Conservation (phyloP, 805 yeast genomes). For the Grigorovia humatica region DNA sequence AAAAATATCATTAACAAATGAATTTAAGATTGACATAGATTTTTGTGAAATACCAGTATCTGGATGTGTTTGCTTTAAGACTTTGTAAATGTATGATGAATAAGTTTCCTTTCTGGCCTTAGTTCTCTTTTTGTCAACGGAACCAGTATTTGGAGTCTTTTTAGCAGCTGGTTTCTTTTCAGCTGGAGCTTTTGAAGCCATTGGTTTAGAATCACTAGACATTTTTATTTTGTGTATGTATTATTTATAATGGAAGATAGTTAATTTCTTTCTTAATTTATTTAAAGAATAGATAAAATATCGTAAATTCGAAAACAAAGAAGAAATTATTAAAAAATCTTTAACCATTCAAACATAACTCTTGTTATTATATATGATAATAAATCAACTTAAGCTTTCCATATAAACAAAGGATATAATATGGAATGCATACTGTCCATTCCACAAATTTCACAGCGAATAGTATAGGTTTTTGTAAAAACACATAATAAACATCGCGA, state of each 20-base stretch:
- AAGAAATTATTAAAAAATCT: background rate
- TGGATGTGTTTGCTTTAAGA: slow-evolving; percentile 97
- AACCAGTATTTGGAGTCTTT: slow-evolving; percentile 74
- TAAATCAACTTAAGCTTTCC: background rate
- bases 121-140: slow-evolving; percentile 80
- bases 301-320: background rate
- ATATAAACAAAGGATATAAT: background rate
- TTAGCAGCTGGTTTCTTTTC: slow-evolving; percentile 59
- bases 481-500: background rate
- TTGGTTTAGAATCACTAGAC: slow-evolving; percentile 55
- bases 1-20: slow-evolving; percentile 94
- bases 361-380: background rate
- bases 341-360: background rate
- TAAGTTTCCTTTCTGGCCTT: slow-evolving; percentile 97
- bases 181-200: slow-evolving; percentile 22
- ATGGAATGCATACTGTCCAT: background rate
- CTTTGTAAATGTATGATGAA: slow-evolving; percentile 97
- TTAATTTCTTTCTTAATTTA: background rate
- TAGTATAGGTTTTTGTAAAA: too few relatives aligned
- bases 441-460: background rate
- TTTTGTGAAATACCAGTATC: slow-evolving; percentile 98
- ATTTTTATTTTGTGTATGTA: slow-evolving; percentile 27
- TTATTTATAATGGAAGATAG: background rate
- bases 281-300: background rate
- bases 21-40: slow-evolving; percentile 98